Evolutionary conservation across 208 protist species (phyloP).

Genomic region (Trypanosomatidae sp.): DNA sequence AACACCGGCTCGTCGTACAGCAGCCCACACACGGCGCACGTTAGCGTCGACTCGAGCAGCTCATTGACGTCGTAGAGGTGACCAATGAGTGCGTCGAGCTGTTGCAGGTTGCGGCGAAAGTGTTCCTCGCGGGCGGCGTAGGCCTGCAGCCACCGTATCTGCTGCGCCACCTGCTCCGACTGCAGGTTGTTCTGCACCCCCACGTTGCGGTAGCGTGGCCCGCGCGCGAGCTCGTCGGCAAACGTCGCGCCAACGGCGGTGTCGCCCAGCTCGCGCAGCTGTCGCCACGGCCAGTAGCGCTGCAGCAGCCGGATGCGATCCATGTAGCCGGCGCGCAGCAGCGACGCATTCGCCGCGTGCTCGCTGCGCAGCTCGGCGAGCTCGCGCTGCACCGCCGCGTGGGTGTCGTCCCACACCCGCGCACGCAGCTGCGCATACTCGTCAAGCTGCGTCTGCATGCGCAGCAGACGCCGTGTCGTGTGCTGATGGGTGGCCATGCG

Average conservation of each 20-base stretch:
- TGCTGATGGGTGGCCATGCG: conserved; percentile 42
- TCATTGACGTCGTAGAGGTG: conserved; percentile 77
- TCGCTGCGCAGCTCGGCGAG: conserved; percentile 19
- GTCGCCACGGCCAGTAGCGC: conserved; percentile 81
- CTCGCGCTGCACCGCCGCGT: conserved; percentile 18
- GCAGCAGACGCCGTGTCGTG: conserved; percentile 18
- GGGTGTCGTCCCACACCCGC: conserved; percentile 8
- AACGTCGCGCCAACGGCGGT: conserved; percentile 60
- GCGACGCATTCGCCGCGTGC: conserved; percentile 13
- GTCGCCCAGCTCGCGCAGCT: conserved; percentile 67
- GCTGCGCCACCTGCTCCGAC: conserved; percentile 60
- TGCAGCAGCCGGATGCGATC: conserved; percentile 68
- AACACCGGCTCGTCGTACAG: conserved; percentile 75
- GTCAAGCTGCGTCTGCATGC: conserved; percentile 42
- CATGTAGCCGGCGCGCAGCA: conserved; percentile 51
- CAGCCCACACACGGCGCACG: conserved; percentile 59
- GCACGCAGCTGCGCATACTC: conserved; percentile 21
- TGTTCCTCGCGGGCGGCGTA: conserved; percentile 31
- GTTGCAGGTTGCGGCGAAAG: conserved; percentile 46
- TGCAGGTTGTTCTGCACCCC: conserved; percentile 76
- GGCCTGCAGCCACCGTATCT: conserved; percentile 60
- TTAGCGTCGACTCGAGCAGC: conserved; percentile 55
- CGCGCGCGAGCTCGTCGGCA: conserved; percentile 62
- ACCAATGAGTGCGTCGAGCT: conserved; percentile 61
- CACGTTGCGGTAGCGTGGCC: conserved; percentile 65